phyloP scores from a whole-genome alignment of 2,329 filamentous ascomycete species.

The Pyrenophora graminea region DNA sequence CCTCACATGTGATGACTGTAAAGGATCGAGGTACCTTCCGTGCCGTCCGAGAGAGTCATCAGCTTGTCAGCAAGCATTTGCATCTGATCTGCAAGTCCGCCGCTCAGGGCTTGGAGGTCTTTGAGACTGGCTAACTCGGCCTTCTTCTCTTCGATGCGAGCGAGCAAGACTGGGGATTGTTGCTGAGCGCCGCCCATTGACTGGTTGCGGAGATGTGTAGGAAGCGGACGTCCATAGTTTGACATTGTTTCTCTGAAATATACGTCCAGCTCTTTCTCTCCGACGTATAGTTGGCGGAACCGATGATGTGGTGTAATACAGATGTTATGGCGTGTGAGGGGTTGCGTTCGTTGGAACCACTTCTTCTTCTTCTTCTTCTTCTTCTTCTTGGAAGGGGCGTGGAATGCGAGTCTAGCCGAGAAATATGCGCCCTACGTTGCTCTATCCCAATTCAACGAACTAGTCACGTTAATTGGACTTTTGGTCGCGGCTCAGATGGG shows the following conservation, averaged over 20 bases:
- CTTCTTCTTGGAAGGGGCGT: background rate
- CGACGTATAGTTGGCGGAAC: background rate
- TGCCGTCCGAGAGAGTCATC: slow-evolving; percentile 76
- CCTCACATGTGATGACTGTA: background rate
- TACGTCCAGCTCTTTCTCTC: background rate
- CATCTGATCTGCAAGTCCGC: slow-evolving; percentile 79
- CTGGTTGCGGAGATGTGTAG: slow-evolving; percentile 66
- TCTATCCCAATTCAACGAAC: no score
- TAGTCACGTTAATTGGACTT: no score
- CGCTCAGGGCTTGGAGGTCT: slow-evolving; percentile 77
- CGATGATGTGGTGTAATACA: background rate
- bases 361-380: background rate
- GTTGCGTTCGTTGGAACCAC: background rate
- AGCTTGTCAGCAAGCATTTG: slow-evolving; percentile 79
- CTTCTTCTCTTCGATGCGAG: slow-evolving; percentile 84
- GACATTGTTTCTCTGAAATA: slow-evolving; percentile 36
- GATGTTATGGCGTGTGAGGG: background rate
- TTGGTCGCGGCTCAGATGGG: background rate
- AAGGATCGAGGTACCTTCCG: slow-evolving; percentile 63
- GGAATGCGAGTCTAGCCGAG: no score
- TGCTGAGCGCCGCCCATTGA: slow-evolving; percentile 49
- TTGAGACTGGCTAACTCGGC: slow-evolving; percentile 78
- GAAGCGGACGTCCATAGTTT: slow-evolving; percentile 53
- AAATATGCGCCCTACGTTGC: background rate
- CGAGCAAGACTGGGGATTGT: slow-evolving; percentile 71